These are phyloP conservation scores for Podaxis carcinomalis DNA, from an alignment of 768 basidiomycete genomes.

Conservation along the genomic window DNA sequence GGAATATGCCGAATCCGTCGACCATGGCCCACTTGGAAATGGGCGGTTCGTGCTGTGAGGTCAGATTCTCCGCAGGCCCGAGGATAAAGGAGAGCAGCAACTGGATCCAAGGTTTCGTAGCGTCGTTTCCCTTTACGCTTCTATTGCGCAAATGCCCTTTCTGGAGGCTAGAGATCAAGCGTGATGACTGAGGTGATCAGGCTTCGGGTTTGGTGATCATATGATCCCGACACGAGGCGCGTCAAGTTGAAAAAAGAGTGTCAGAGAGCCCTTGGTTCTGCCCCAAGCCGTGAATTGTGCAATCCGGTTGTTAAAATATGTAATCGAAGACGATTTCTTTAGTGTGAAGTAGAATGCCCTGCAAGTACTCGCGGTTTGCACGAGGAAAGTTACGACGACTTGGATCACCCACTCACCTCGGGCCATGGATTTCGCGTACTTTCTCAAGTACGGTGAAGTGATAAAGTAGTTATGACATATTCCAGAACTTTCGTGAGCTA, in stretches of 20 bases:
- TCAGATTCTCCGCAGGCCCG: conserved; percentile 3
- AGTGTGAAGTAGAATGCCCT: conserved; percentile 1
- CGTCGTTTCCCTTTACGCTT: background rate
- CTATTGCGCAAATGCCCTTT: background rate
- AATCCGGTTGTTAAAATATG: conserved; percentile 1
- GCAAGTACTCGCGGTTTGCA: conserved; percentile 7
- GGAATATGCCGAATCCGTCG: background rate
- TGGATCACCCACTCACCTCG: background rate
- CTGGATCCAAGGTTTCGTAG: background rate
- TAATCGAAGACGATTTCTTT: conserved; percentile 6
- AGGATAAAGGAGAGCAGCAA: background rate
- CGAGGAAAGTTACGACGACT: conserved; percentile 9
- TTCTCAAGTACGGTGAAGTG: background rate
- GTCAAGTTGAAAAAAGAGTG: background rate
- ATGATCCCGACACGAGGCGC: conserved; percentile 2
- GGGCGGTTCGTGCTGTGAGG: background rate
- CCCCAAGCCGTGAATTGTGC: background rate
- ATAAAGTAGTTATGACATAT: background rate
- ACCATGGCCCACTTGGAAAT: background rate
- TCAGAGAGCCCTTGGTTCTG: background rate
- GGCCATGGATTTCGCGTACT: background rate
- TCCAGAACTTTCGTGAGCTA: background rate
- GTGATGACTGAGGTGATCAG: background rate
- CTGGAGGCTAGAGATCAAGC: background rate
- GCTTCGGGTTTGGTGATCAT: background rate